Evolutionary conservation across 2,329 filamentous ascomycete genomes (phyloP).

Genomic region (Triangularia setosa): DNA sequence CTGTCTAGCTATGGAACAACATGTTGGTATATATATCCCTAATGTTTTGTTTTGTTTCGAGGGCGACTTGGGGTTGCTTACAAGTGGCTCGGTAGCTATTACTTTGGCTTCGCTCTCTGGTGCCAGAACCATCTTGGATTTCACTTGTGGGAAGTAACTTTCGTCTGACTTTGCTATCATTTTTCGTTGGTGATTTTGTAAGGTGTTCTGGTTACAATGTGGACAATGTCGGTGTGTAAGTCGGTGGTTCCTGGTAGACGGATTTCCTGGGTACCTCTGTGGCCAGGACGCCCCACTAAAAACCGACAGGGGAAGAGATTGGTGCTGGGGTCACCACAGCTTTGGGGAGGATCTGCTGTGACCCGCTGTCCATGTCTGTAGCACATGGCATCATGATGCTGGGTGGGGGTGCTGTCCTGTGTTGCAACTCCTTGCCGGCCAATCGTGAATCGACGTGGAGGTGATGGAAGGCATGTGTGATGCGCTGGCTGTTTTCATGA

Average conservation of each 20-base stretch:
- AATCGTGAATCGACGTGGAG: background rate
- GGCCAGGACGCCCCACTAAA: background rate
- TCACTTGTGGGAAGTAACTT: background rate
- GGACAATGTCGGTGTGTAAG: background rate
- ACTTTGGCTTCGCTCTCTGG: constrained; percentile 18
- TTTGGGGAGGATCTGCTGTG: background rate
- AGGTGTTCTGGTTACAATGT: background rate
- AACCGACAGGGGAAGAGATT: background rate
- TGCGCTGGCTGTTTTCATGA: background rate
- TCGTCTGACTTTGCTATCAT: background rate
- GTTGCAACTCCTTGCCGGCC: background rate
- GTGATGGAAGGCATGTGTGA: background rate
- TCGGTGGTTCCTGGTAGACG: background rate
- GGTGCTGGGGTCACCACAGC: background rate
- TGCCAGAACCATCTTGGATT: constrained; percentile 9
- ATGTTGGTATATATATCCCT: background rate
- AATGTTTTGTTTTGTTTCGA: background rate
- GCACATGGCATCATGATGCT: background rate
- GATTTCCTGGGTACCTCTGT: background rate
- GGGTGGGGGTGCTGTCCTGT: background rate
- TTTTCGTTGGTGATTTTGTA: background rate
- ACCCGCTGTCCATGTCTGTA: background rate
- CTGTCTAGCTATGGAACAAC: constrained; percentile 37
- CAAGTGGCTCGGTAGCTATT: constrained; percentile 25
- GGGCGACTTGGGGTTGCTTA: constrained; percentile 10